Evolutionary conservation across 768 basidiomycete species (phyloP).

Genomic region (Mycena crocata): DNA sequence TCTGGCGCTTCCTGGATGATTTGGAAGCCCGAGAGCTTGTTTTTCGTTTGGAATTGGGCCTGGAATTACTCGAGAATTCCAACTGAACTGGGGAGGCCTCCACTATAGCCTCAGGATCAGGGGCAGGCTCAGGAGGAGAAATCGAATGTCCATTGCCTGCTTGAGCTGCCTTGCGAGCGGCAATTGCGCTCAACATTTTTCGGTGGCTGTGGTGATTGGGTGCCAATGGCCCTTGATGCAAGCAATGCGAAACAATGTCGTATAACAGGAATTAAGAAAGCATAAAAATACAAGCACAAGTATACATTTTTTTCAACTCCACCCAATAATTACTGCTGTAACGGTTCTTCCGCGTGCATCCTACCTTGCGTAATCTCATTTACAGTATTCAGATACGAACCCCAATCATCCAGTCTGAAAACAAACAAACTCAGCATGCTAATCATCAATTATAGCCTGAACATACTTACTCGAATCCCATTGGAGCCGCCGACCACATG

Average conservation of each 20-base stretch:
- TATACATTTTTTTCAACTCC: too few species aligned
- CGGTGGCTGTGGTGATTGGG: too few species aligned
- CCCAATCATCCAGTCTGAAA: constrained; percentile 57
- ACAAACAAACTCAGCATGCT: constrained; percentile 10
- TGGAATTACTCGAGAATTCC: constrained; percentile 29
- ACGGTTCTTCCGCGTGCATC: constrained; percentile 9
- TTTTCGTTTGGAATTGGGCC: constrained; percentile 60
- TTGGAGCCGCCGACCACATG: constrained; percentile 74
- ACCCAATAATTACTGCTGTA: too few species aligned
- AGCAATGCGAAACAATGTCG: not conserved
- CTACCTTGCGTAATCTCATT: constrained; percentile 48
- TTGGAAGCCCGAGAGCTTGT: constrained; percentile 40
- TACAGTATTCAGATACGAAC: constrained; percentile 52
- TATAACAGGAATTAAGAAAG: too few species aligned
- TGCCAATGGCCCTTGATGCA: not conserved
- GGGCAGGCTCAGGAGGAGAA: constrained; percentile 28
- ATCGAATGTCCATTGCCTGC: constrained; percentile 37
- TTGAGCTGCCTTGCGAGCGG: constrained; percentile 73
- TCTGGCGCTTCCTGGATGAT: constrained; percentile 39
- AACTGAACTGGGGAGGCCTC: constrained; percentile 28
- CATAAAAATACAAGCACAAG: not conserved
- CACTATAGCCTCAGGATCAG: constrained; percentile 25
- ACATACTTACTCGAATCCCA: constrained; percentile 66
- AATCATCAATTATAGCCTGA: not conserved
- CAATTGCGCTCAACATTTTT: constrained; percentile 77